Evolutionary conservation across 2,329 filamentous ascomycete genomes (phyloP), one percentile per base, ranked within the genome.

Genomic region (Neofusicoccum laricinum): DNA sequence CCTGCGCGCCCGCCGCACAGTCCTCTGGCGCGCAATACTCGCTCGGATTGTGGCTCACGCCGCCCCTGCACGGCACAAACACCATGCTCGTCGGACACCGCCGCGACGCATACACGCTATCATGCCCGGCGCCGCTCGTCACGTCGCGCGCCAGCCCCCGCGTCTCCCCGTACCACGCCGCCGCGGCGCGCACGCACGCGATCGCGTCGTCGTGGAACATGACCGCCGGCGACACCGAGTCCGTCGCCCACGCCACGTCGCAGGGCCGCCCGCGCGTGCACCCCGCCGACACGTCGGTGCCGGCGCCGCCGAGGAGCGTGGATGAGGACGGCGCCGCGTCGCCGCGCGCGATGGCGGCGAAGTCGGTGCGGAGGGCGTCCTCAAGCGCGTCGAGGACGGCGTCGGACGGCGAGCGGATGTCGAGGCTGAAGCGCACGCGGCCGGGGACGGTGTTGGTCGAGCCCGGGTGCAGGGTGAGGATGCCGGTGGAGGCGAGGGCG

Each of bases 371-470:
- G 59, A 90, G 77, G 49, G 82, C 79, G 5, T 79, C 73, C 70
- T 89, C 87, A 48, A 90, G 81, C n/a, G 77, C 75, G 3, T 82
- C 78, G 1, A 91, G 82, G 2, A 81, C 82, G 25, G 78, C 77
- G 70, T 89, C 85, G 38, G 82, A 79, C 4, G 80, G 82, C 0
- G 85, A 82, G 36, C 89, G 85, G 61, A 92, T 85, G 70, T 92
- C 90, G 4, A 92, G 82, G 34, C 82, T 86, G 74, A 92, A 90
- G 49, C 81, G 81, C 5, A 92, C 90, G 34, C 79, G 76, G 0
- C 88, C 88, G 0, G 90, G 88, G 0, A 92, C 87, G 0, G 90
- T 93, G 74, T 93, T 92, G 15, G 89, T 90, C 66, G 84, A 88
- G 4, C 89, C 88, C 0, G 90, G 89, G 51, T 82, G 84, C 7